These are phyloP conservation scores for Pleurotus salmoneostramineus DNA, from an alignment of 768 basidiomycete genomes.

Conservation along the genomic window DNA sequence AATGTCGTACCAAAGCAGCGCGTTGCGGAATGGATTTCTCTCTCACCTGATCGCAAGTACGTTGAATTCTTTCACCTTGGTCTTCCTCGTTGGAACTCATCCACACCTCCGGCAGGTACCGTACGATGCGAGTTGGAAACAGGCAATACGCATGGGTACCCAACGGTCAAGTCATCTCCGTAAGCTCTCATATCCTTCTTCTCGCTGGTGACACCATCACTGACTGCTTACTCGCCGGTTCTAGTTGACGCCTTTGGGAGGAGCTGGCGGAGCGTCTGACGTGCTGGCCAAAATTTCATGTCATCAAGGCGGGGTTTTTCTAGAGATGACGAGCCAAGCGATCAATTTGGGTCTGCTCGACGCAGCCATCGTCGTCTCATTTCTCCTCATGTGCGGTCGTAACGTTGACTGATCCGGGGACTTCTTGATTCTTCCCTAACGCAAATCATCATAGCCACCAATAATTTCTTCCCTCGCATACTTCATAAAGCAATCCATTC, in stretches of 20 bases:
- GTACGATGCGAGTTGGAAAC: constrained; percentile 50
- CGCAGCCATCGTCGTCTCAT: constrained; percentile 42
- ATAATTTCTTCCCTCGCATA: no score
- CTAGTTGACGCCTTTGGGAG: constrained; percentile 45
- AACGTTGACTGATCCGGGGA: constrained; percentile 47
- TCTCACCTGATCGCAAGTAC: constrained; percentile 34
- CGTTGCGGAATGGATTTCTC: constrained; percentile 34
- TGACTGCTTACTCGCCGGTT: neutral
- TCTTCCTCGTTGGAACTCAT: neutral
- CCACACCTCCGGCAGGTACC: constrained; percentile 24
- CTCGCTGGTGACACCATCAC: neutral
- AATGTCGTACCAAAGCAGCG: constrained; percentile 26
- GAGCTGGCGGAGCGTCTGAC: constrained; percentile 25
- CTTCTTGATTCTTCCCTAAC: no score
- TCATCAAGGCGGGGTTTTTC: constrained; percentile 36
- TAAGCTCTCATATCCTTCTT: constrained; percentile 23
- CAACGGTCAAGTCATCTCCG: constrained; percentile 47
- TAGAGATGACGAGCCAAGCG: constrained; percentile 56
- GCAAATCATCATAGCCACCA: no score
- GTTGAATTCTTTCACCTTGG: neutral
- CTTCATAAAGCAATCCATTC: no score
- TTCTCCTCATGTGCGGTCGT: constrained; percentile 56
- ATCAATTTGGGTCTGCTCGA: constrained; percentile 54
- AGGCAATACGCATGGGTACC: constrained; percentile 55
- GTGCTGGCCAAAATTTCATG: constrained; percentile 51